phyloP scores from a whole-genome alignment of 2,329 filamentous ascomycete species.

The Fusarium chaquense region DNA sequence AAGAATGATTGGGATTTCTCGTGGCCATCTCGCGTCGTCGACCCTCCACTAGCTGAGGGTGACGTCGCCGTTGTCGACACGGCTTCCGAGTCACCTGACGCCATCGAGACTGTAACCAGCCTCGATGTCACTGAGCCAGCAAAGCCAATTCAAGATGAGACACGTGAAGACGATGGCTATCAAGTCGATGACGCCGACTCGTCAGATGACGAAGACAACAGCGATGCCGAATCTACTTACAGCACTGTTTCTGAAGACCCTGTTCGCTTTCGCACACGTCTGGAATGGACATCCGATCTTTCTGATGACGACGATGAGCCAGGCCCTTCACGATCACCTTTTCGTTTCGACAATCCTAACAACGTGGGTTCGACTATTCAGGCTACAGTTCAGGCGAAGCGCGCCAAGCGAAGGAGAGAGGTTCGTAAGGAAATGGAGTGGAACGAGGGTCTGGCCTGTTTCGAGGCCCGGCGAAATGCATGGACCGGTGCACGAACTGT shows the following conservation, averaged over 20 bases:
- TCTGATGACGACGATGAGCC: slow-evolving; percentile 63
- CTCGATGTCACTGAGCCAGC: slow-evolving; percentile 26
- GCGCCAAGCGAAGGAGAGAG: slow-evolving; percentile 67
- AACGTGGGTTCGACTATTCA: slow-evolving; percentile 59
- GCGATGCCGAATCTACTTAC: slow-evolving; percentile 64
- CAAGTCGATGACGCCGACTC: slow-evolving; percentile 57
- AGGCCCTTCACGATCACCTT: slow-evolving; percentile 58
- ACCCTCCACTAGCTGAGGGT: slow-evolving; percentile 16
- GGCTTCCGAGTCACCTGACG: slow-evolving; percentile 17
- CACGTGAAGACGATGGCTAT: slow-evolving; percentile 52
- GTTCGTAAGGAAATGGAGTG: slow-evolving; percentile 75
- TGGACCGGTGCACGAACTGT: slow-evolving; percentile 84
- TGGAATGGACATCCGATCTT: slow-evolving; percentile 69
- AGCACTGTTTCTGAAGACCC: slow-evolving; percentile 69
- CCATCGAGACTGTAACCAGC: slow-evolving; percentile 8
- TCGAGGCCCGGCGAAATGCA: slow-evolving; percentile 78
- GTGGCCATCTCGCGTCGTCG: slow-evolving; percentile 60
- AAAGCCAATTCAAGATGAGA: slow-evolving; percentile 49
- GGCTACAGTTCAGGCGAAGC: slow-evolving; percentile 60
- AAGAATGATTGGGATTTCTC: slow-evolving; percentile 71
- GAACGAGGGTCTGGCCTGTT: slow-evolving; percentile 87
- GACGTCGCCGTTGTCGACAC: slow-evolving; percentile 15
- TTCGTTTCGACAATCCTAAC: slow-evolving; percentile 64
- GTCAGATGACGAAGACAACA: slow-evolving; percentile 40
- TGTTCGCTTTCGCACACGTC: slow-evolving; percentile 61